These are phyloP conservation scores for Candida silvatica DNA, from an alignment of 805 yeast species.

Conservation along the genomic window DNA sequence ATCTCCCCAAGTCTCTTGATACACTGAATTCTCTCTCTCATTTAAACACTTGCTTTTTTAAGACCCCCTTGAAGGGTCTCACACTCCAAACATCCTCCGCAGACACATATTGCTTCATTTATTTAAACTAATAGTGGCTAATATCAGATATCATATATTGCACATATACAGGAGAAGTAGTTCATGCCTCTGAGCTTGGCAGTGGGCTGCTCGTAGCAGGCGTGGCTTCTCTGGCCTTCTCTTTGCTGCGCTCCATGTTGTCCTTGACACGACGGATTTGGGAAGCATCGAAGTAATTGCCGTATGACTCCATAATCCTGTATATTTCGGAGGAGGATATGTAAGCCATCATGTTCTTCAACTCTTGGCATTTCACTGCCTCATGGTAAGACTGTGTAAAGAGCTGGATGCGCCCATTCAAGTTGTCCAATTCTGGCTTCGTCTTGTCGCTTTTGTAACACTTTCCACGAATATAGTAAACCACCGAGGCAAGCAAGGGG, in stretches of 20 bases:
- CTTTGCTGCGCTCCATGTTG: background rate
- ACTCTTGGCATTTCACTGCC: slow-evolving; percentile 4
- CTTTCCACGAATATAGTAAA: slow-evolving; percentile 16
- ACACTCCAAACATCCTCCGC: too few species aligned
- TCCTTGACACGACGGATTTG: slow-evolving; percentile 1
- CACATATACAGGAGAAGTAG: too few species aligned
- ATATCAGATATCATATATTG: too few species aligned
- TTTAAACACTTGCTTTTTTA: too few species aligned
- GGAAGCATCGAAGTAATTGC: slow-evolving; percentile 6
- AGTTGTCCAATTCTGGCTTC: slow-evolving; percentile 11
- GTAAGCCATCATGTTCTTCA: slow-evolving; percentile 7
- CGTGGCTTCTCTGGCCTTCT: too few species aligned
- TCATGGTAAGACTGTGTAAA: slow-evolving; percentile 13
- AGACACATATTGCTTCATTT: too few species aligned
- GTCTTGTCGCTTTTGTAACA: slow-evolving; percentile 6
- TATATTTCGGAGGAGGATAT: slow-evolving; percentile 10
- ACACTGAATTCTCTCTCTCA: too few species aligned
- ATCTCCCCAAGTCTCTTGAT: too few species aligned
- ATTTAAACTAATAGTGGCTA: too few species aligned
- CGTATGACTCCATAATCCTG: slow-evolving; percentile 7
- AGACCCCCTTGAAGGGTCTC: too few species aligned
- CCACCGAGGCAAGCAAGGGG: slow-evolving; percentile 19
- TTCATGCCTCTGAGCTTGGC: too few species aligned
- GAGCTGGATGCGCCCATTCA: slow-evolving; percentile 11
- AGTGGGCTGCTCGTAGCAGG: too few species aligned